A percentile compares a stretch with the other conserved stretches of the same genome.
These are phyloP conservation scores for Brassica juncea DNA, from an alignment of 345 rosid species.

Conservation along the genomic window DNA sequence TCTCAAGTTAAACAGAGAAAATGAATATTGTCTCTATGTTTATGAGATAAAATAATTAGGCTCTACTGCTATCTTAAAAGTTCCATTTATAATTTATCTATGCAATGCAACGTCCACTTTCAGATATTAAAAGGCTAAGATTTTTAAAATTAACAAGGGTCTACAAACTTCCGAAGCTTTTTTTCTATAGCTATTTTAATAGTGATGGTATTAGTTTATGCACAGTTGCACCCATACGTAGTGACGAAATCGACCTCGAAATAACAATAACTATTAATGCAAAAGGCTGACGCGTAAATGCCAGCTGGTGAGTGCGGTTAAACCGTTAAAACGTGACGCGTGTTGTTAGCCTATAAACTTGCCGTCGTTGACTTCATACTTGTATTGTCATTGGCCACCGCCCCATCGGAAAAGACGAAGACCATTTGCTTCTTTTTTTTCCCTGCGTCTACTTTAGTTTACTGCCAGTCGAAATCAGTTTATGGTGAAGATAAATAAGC, in stretches of 20 bases:
- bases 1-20: neutral
- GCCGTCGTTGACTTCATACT: conserved; percentile 26
- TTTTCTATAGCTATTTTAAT: neutral
- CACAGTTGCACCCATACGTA: neutral
- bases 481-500: neutral
- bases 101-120: neutral
- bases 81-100: neutral
- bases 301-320: neutral
- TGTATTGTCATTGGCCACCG: conserved; percentile 23
- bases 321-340: conserved; percentile 6
- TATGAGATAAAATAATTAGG: neutral
- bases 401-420: conserved; percentile 18
- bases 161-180: neutral
- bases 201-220: neutral
- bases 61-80: neutral
- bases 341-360: neutral
- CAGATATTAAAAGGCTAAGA: neutral
- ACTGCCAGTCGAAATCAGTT: neutral
- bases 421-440: neutral
- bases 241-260: conserved; percentile 12
- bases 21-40: neutral
- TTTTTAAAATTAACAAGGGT: neutral
- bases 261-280: neutral
- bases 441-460: neutral
- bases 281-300: conserved; percentile 22